phyloP scores from a whole-genome alignment of 495 filamentous ascomycete genomes.

The Penicillium lividum region DNA sequence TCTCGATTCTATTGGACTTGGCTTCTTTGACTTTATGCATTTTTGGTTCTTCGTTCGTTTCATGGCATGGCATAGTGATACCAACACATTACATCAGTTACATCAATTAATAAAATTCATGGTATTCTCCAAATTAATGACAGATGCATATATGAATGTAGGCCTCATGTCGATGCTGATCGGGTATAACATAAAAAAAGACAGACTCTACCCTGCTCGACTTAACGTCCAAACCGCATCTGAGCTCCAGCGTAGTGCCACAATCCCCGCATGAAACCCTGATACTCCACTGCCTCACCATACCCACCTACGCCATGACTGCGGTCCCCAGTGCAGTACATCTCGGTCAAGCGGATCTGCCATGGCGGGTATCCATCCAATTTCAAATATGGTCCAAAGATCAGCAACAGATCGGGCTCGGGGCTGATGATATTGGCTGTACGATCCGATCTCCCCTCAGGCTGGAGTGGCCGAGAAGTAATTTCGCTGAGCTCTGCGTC shows the following conservation, averaged over 20 bases:
- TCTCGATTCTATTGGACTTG: neutral
- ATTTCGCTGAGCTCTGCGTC: conserved; percentile 79
- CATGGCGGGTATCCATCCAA: conserved; percentile 94
- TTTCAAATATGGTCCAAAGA: conserved; percentile 79
- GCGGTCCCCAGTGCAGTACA: conserved; percentile 63
- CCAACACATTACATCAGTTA: conserved; percentile 6
- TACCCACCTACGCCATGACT: conserved; percentile 37
- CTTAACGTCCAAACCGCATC: conserved; percentile 83
- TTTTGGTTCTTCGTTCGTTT: too few species aligned
- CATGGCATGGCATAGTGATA: conserved; percentile 23
- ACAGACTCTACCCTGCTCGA: neutral
- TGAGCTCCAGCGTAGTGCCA: conserved; percentile 83
- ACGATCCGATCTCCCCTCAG: conserved; percentile 4
- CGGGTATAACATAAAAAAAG: conserved; percentile 18
- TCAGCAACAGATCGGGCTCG: conserved; percentile 86
- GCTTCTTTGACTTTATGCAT: too few species aligned
- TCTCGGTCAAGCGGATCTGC: conserved; percentile 93
- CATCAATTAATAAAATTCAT: conserved; percentile 11
- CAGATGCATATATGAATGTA: conserved; percentile 4
- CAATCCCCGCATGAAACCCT: conserved; percentile 83
- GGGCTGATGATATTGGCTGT: conserved; percentile 28
- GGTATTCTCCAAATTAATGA: neutral
- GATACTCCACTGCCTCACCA: conserved; percentile 76
- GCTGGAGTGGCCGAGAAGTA: conserved; percentile 40
- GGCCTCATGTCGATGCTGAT: conserved; percentile 12